phyloP scores from a whole-genome alignment of 257 asterid genomes.

The Lycium ferocissimum region DNA sequence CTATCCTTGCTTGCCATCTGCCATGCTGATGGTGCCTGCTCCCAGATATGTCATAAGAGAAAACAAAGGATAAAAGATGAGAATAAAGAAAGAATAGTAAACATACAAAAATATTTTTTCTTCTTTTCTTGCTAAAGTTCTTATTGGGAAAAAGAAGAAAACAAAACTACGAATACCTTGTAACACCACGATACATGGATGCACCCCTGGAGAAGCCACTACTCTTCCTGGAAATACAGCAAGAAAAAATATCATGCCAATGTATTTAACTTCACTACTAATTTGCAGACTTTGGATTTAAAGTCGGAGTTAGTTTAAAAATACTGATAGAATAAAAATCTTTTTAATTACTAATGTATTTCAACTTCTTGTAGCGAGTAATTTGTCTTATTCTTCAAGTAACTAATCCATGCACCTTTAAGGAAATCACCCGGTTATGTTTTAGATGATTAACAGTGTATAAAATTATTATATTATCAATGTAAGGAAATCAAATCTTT shows the following conservation, averaged over 20 bases:
- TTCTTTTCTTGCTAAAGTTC: neutral
- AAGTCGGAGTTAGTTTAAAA: neutral
- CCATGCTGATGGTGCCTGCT: conserved; percentile 97
- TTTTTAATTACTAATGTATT: neutral
- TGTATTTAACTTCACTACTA: no score
- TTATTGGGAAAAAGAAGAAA: neutral
- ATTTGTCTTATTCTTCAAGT: neutral
- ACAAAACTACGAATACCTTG: conserved; percentile 53
- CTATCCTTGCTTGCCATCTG: conserved; percentile 95
- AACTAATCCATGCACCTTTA: neutral
- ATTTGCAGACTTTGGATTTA: no score
- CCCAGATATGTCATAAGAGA: conserved; percentile 33
- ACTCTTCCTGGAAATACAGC: conserved; percentile 62
- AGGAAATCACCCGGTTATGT: neutral
- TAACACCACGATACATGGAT: conserved; percentile 90
- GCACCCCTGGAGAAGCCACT: conserved; percentile 96
- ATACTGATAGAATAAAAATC: neutral
- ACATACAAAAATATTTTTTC: neutral
- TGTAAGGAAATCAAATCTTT: neutral
- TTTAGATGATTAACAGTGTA: neutral
- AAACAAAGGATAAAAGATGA: neutral
- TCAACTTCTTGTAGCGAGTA: neutral
- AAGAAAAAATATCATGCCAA: neutral
- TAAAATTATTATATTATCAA: neutral
- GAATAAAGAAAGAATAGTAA: neutral